Evolutionary conservation across 2,329 filamentous ascomycete species (phyloP), one percentile per base, ranked within the genome.

Genomic region (Salinomyces thailandicus): DNA sequence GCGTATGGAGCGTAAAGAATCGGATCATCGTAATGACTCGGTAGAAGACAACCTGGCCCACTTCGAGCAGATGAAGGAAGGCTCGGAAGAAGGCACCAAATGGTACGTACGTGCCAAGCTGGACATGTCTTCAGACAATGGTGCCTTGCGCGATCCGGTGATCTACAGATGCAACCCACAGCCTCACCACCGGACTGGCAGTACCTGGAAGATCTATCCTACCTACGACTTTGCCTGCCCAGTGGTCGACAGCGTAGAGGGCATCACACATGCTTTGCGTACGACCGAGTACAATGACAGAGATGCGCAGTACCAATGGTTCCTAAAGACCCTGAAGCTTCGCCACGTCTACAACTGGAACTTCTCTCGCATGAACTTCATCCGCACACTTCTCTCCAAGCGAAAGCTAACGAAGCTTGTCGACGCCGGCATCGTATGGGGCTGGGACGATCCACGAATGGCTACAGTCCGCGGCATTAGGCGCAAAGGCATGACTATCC

Each of bases 71-170:
- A 98, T 98, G 91, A 93, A 87, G 69, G 72, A 74, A 38, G 87
- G 81, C 30, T 81, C 77, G 2, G 74, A 81, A 33, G 79, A 87
- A 60, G 91, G 91, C 41, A 64, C 77, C 33, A 77, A 73, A 55
- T 87, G 89, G 77, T 95, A 85, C 64, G 93, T 98, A 48, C 82
- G 91, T 42, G 91, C 91, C 40, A 95, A 93, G 71, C 84, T 96
- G 51, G 89, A 85, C 1, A 76, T 83, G 50, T 84, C 93, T 61
- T 82, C 91, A 64, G 82, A 82, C 47, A 96, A 98, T 70, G 93
- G 93, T 64, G 85, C 91, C 36, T 79, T 96, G 75, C 76, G 91
- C 47, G 91, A 98, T 61, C 91, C 91, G 9, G 87, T 96, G 62
- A 93, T 98, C 61, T 96, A 95, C 71, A 80, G 91, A 48, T 95